These are phyloP conservation scores for Sphagnum tenellum DNA, from an alignment of 225 moss, liverwort and hornwort genomes.

Conservation along the genomic window DNA sequence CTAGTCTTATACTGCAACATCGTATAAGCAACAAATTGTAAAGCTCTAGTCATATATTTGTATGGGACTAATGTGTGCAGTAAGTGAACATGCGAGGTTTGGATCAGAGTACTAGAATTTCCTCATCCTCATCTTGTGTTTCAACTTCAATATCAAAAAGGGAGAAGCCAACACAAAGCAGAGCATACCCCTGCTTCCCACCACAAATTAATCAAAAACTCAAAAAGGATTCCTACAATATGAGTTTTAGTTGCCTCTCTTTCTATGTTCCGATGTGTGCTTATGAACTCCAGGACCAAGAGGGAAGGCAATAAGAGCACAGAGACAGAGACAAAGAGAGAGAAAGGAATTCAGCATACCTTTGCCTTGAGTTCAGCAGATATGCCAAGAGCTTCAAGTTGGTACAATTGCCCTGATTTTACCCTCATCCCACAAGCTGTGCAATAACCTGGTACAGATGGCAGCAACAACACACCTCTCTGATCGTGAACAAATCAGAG, in stretches of 20 bases:
- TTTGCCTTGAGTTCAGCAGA: conserved; percentile 80
- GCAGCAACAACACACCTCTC: no score
- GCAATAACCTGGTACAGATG: conserved; percentile 50
- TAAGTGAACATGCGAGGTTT: neutral
- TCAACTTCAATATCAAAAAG: conserved; percentile 94
- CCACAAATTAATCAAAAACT: no score
- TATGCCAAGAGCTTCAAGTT: conserved; percentile 97
- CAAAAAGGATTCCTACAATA: no score
- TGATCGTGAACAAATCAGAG: no score
- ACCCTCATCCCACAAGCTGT: conserved; percentile 96
- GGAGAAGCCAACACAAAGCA: conserved; percentile 92
- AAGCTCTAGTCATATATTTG: neutral
- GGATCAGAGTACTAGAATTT: neutral
- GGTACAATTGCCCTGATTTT: conserved; percentile 73
- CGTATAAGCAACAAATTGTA: neutral
- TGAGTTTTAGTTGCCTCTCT: no score
- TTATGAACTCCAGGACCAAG: no score
- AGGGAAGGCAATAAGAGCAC: no score
- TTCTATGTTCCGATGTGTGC: no score
- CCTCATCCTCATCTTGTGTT: conserved; percentile 99
- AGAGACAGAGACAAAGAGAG: no score
- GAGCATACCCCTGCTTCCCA: conserved; percentile 69
- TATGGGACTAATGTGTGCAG: neutral
- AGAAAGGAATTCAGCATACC: conserved; percentile 22
- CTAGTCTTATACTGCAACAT: neutral